Evolutionary conservation across 805 yeast genomes (phyloP).

Genomic region (Pachysolen tannophilus): DNA sequence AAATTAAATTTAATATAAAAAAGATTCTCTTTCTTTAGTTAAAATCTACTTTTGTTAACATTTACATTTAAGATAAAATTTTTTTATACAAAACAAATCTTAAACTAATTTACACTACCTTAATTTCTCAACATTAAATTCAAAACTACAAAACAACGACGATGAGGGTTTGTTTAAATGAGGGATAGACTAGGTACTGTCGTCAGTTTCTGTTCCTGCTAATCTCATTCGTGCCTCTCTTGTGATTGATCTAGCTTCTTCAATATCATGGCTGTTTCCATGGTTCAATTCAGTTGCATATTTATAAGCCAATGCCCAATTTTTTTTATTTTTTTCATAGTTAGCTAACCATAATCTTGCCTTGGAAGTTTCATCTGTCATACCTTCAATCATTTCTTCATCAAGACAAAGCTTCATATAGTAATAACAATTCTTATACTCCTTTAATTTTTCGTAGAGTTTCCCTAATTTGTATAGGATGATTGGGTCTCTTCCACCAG

Average conservation of each 20-base stretch:
- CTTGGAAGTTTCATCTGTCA: slow-evolving; percentile 65
- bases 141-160: too few species aligned
- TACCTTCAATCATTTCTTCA: slow-evolving; percentile 55
- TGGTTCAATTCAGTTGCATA: slow-evolving; percentile 63
- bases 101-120: too few species aligned
- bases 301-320: slow-evolving; percentile 61
- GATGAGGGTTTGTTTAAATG: too few species aligned
- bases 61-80: too few species aligned
- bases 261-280: slow-evolving; percentile 80
- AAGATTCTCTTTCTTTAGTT: too few species aligned
- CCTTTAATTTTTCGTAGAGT: slow-evolving; percentile 51
- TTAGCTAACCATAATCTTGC: slow-evolving; percentile 86
- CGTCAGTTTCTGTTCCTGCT: slow-evolving; percentile 7
- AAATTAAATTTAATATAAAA: too few species aligned
- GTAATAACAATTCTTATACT: slow-evolving; percentile 41
- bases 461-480: slow-evolving; percentile 62
- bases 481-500: slow-evolving; percentile 44
- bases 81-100: too few species aligned
- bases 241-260: slow-evolving; percentile 80
- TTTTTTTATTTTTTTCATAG: slow-evolving; percentile 44
- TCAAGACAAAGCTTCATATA: slow-evolving; percentile 66
- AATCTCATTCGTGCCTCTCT: slow-evolving; percentile 63
- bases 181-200: too few species aligned
- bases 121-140: too few species aligned
- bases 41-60: too few species aligned